Evolutionary conservation across 441 rosid species (phyloP).

Genomic region (Syzygium syzygioides): DNA sequence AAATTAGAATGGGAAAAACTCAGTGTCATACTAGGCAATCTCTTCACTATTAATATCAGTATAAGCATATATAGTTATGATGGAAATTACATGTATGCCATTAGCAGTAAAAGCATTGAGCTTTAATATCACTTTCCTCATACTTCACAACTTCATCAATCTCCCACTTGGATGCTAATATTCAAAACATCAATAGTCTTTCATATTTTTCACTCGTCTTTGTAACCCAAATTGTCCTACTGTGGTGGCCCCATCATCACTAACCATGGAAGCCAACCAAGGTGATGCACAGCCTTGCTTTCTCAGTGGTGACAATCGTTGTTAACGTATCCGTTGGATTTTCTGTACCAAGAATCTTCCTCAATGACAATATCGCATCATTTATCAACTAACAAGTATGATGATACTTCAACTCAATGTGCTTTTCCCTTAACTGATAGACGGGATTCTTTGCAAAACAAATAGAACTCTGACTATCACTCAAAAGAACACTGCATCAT

Average conservation of each 20-base stretch:
- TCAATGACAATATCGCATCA: neutral
- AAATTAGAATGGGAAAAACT: neutral
- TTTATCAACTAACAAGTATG: neutral
- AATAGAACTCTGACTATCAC: neutral
- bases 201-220: neutral
- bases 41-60: neutral
- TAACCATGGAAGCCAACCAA: neutral
- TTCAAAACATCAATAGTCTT: neutral
- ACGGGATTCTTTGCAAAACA: neutral
- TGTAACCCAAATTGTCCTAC: neutral
- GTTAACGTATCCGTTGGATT: neutral
- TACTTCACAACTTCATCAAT: neutral
- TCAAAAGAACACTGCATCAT: neutral
- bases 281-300: neutral
- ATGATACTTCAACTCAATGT: neutral
- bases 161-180: neutral
- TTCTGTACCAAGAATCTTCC: neutral
- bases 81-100: neutral
- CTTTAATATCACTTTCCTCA: neutral
- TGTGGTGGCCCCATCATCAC: neutral
- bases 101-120: neutral
- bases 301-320: neutral
- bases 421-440: neutral
- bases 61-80: neutral
- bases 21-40: rapidly evolving